Base-by-base conservation (phyloP, 192 early-diverging fungal species). In the Gigaspora rosea region DNA sequence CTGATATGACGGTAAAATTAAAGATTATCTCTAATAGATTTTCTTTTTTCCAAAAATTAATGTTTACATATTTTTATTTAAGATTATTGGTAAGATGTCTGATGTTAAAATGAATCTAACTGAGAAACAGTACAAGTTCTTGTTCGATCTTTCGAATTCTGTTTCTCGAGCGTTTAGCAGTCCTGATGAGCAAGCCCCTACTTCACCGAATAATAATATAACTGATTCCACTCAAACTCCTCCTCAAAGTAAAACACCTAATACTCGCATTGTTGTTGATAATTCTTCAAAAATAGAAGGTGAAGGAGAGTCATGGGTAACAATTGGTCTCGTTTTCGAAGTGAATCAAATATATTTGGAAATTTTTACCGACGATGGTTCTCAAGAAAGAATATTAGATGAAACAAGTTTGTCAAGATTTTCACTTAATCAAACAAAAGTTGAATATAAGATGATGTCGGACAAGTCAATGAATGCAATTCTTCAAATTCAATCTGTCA, bases 101-200 rank as follows among this genome's bases (percentile, higher is more conserved):
- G 92, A 93, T 58, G 87, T 97, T 48, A 88, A 85, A 69, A 89
- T 97, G 88, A 88, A 84, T 75, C 72, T 96, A 47, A 95, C 92
- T 3, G 89, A 90, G 76, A 86, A 90, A 46, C 96, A 97, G 84
- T 97, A 97, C 82, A 88, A 83, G 59, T 94, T 93, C 66, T 84
- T 94, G 8, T 87, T 95, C 8, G 91, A 93, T 9, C 77, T 89
- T 51, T 82, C 86, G 36, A 84, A 90, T 62, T 83, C 88, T 58
- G 78, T 91, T 0, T 79, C 85, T 52, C 67, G 83, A 41, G 81
- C 85, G 1, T 85, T 89, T 47, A 74, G 83, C 36, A 76, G 78
- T 52, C 67, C 51, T 51, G 67, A 73, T 16, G 78, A 78, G 33
- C 41, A 41, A 7, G 41, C 41, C 41, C 41, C 41, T 41, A 41